These are phyloP conservation scores for Leavenworthia alabamica DNA, from an alignment of 345 rosid genomes.

Conservation along the genomic window DNA sequence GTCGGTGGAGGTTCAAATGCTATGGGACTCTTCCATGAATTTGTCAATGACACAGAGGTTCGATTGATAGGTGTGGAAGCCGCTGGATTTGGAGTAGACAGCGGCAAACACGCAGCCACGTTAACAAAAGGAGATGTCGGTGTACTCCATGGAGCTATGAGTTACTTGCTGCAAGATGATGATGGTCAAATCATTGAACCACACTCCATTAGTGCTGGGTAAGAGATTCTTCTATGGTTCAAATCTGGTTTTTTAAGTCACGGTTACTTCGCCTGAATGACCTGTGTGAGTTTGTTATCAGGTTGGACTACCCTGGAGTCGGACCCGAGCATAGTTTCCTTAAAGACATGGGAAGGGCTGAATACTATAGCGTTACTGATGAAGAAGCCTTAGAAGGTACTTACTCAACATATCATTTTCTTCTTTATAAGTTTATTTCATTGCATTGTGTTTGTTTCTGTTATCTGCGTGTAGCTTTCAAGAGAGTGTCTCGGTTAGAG, in stretches of 20 bases:
- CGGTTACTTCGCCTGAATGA: neutral
- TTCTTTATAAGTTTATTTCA: neutral
- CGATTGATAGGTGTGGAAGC: conserved; percentile 94
- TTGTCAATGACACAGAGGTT: conserved; percentile 64
- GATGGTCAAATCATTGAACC: conserved; percentile 96
- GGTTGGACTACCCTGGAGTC: conserved; percentile 98
- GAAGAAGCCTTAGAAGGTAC: conserved; percentile 90
- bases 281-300: conserved; percentile 9
- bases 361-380: conserved; percentile 76
- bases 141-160: conserved; percentile 94
- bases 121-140: conserved; percentile 83
- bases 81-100: conserved; percentile 85
- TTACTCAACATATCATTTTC: neutral
- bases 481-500: conserved; percentile 74
- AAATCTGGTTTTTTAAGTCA: neutral
- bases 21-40: conserved; percentile 93
- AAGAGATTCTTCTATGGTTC: neutral
- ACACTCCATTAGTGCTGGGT: conserved; percentile 96
- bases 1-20: conserved; percentile 98
- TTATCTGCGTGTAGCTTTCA: conserved; percentile 51
- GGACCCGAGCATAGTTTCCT: conserved; percentile 98
- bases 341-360: conserved; percentile 81
- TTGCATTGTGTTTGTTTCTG: neutral
- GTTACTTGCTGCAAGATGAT: conserved; percentile 86
- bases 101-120: conserved; percentile 98